Conservation (phyloP, 805 yeast species). For the Saccharomyces mikatae region DNA sequence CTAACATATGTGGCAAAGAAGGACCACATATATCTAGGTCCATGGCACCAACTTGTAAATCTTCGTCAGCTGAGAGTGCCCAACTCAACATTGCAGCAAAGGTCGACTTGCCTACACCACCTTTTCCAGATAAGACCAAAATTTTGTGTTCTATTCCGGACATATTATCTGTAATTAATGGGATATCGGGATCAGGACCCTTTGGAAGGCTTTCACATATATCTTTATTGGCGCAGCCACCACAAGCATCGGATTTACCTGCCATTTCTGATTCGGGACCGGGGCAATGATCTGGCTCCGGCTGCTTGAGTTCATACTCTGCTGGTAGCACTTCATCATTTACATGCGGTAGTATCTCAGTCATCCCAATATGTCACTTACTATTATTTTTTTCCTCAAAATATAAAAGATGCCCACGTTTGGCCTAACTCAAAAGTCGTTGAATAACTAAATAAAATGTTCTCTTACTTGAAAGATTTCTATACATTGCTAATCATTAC, state of each 20-base stretch:
- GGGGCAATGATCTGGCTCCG: slow-evolving; percentile 97
- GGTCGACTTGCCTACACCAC: slow-evolving; percentile 97
- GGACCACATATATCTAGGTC: slow-evolving; percentile 98
- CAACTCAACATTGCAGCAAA: slow-evolving; percentile 93
- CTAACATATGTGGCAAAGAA: slow-evolving; percentile 88
- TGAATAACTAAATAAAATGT: not conserved
- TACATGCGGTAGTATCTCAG: slow-evolving; percentile 6
- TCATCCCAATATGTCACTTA: not conserved
- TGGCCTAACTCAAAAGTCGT: not conserved
- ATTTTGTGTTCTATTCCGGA: slow-evolving; percentile 67
- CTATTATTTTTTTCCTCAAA: not conserved
- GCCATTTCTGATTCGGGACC: slow-evolving; percentile 94
- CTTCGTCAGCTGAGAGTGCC: slow-evolving; percentile 82
- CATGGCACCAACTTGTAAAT: slow-evolving; percentile 88
- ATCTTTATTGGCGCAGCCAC: slow-evolving; percentile 87
- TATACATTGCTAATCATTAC: not conserved
- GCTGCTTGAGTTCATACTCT: slow-evolving; percentile 40
- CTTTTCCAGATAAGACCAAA: slow-evolving; percentile 74
- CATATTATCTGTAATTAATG: slow-evolving; percentile 61
- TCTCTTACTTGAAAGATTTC: not conserved
- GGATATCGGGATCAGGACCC: slow-evolving; percentile 93
- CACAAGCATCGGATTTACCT: slow-evolving; percentile 90
- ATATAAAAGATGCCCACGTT: not conserved
- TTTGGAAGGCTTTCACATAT: slow-evolving; percentile 83
- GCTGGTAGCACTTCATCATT: slow-evolving; percentile 16